Conservation (phyloP, 2,329 filamentous ascomycete species). For the Fusarium piperis region DNA sequence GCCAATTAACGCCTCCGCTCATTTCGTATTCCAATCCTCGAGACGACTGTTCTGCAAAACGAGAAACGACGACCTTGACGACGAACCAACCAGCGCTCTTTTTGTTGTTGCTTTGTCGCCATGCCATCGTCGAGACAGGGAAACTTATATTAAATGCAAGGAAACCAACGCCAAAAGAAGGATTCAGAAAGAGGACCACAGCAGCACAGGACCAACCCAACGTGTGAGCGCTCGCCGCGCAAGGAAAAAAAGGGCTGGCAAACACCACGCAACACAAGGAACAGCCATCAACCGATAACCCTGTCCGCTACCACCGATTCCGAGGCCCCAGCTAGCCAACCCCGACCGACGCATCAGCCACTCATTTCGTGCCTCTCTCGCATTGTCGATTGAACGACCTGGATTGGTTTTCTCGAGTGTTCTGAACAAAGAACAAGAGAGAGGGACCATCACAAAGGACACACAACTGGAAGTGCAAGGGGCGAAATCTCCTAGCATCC, state of each 20-base stretch:
- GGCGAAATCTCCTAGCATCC: constrained; percentile 27
- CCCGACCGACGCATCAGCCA: constrained; percentile 15
- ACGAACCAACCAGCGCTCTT: constrained; percentile 33
- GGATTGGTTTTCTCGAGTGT: constrained; percentile 1
- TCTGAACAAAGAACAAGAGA: constrained; percentile 17
- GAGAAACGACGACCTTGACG: constrained; percentile 33
- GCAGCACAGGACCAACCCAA: constrained; percentile 12
- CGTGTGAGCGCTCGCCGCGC: neutral
- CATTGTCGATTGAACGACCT: constrained; percentile 1
- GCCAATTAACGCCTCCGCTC: constrained; percentile 17
- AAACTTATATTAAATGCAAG: constrained; percentile 26
- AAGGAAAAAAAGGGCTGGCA: constrained; percentile 2
- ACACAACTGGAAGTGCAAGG: constrained; percentile 17
- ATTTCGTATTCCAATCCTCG: constrained; percentile 12
- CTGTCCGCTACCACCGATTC: constrained; percentile 23
- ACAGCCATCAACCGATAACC: constrained; percentile 26
- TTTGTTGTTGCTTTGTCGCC: constrained; percentile 34
- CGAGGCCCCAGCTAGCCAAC: constrained; percentile 4
- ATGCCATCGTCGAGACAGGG: constrained; percentile 42
- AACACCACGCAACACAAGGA: constrained; percentile 26
- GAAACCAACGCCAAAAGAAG: constrained; percentile 6
- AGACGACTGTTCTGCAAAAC: constrained; percentile 24
- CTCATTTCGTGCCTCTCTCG: constrained; percentile 20
- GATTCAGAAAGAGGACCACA: neutral
- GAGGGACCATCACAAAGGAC: neutral